Evolutionary conservation across 2,329 filamentous ascomycete species (phyloP), one percentile per base, ranked within the genome.

Genomic region (Curvularia eragrostidis): DNA sequence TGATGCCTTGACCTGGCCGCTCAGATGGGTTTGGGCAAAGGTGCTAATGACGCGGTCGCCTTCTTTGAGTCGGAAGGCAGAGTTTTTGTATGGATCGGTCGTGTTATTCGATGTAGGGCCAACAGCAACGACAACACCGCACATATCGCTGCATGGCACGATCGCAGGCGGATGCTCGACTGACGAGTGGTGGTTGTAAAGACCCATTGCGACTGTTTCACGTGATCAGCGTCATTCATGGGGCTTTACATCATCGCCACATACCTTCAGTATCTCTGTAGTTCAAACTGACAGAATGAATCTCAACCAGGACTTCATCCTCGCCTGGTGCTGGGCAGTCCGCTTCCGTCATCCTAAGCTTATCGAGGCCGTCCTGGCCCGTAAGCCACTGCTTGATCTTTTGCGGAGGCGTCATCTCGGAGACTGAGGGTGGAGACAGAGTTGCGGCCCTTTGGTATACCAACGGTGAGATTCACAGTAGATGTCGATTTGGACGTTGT

Each of bases 101-200:
- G 78, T 74, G 39, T 67, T 57, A 2, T 76, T 78, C 18, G 79
- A 71, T 2, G 50, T 47, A 21, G 69, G 69, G 32, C 84, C 84
- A 28, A 83, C 66, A 13, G 80, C 73, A 2, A 84, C 77, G 44
- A 91, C 79, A 8, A 81, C 80, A 43, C 89, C 89, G 75, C 87
- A 89, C 82, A 89, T 89, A 74, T 91, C 89, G 21, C 87, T 89
- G 74, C 86, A 88, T 1, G 88, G 87, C 1, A 91, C 85, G 12
- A 90, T 64, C 3, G 71, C 64, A 66, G 54, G 80, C 58, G 52
- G 75, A 52, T 51, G 73, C 61, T 57, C 77, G 44, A 86, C 76
- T 3, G 82, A 80, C 64, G 83, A 82, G 77, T 90, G 87, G 74
- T 91, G 87, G 69, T 81, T 86, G 78, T 90, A 91, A 12, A 85